Conservation (phyloP, 352 stramenopile species). For the Thalassiosira pacifica region DNA sequence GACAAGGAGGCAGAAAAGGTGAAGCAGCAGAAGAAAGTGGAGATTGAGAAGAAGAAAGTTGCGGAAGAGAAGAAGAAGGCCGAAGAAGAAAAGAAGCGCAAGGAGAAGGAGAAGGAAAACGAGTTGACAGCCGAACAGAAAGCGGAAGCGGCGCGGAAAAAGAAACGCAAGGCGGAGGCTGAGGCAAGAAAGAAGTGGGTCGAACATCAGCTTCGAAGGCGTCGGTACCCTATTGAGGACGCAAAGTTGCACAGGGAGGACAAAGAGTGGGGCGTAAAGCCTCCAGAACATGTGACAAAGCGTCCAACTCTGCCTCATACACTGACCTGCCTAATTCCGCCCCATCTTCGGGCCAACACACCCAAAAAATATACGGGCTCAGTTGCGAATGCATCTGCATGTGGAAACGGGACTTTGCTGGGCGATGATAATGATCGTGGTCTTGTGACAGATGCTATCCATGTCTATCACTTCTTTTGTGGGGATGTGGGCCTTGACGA, state of each 20-base stretch:
- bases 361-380: conserved; percentile 31
- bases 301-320: conserved; percentile 68
- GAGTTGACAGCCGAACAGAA: conserved; percentile 47
- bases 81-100: conserved; percentile 53
- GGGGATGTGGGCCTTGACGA: conserved; percentile 75
- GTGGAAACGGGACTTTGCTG: conserved; percentile 43
- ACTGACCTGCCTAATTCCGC: conserved; percentile 51
- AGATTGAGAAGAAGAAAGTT: conserved; percentile 46
- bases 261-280: conserved; percentile 79
- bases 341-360: conserved; percentile 46
- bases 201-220: conserved; percentile 70
- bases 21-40: conserved; percentile 36
- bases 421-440: conserved; percentile 53
- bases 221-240: conserved; percentile 85
- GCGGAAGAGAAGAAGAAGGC: conserved; percentile 66
- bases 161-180: conserved; percentile 54
- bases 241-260: conserved; percentile 80
- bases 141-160: conserved; percentile 39
- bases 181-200: conserved; percentile 69
- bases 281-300: conserved; percentile 54
- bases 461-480: conserved; percentile 85
- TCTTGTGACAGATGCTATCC: conserved; percentile 76
- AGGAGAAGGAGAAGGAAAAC: conserved; percentile 35
- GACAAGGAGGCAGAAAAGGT: conserved; percentile 36
- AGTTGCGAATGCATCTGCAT: conserved; percentile 43